Evolutionary conservation across 164 flowering plant genomes (phyloP).

Genomic region (Vitis amurensis): DNA sequence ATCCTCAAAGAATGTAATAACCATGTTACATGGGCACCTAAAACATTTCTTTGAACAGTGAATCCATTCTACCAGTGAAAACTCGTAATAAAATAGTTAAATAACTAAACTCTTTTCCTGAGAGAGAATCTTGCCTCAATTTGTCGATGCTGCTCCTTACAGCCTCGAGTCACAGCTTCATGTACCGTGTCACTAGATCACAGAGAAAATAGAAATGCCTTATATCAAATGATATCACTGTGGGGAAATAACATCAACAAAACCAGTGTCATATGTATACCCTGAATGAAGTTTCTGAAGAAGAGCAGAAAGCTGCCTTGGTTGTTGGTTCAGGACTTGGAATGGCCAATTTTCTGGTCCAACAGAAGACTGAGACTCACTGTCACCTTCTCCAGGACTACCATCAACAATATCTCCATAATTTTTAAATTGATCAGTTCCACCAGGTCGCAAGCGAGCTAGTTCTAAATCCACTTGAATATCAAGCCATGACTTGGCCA

Average conservation of each 20-base stretch:
- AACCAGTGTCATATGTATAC: conserved; percentile 28
- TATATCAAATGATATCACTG: background rate
- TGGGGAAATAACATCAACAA: background rate
- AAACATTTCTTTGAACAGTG: background rate
- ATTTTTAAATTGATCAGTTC: conserved; percentile 52
- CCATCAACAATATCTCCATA: conserved; percentile 52
- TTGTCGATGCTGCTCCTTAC: conserved; percentile 97
- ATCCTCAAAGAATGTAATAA: background rate
- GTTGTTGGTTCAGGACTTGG: conserved; percentile 85
- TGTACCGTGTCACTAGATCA: conserved; percentile 73
- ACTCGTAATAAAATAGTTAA: background rate
- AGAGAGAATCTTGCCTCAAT: conserved; percentile 60
- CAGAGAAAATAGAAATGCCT: conserved; percentile 4
- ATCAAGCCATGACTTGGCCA: conserved; percentile 97
- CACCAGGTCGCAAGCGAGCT: conserved; percentile 58
- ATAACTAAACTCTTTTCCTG: background rate
- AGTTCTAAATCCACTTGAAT: conserved; percentile 82
- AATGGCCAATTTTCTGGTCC: conserved; percentile 89
- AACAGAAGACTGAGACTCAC: conserved; percentile 30
- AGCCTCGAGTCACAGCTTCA: conserved; percentile 82
- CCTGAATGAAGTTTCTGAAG: conserved; percentile 97
- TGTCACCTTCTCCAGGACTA: conserved; percentile 50
- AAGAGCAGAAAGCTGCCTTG: conserved; percentile 71
- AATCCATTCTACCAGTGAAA: background rate
- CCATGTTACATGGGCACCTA: background rate